phyloP scores from a whole-genome alignment of 2,329 filamentous ascomycete genomes.

The Clonostachys rosea region DNA sequence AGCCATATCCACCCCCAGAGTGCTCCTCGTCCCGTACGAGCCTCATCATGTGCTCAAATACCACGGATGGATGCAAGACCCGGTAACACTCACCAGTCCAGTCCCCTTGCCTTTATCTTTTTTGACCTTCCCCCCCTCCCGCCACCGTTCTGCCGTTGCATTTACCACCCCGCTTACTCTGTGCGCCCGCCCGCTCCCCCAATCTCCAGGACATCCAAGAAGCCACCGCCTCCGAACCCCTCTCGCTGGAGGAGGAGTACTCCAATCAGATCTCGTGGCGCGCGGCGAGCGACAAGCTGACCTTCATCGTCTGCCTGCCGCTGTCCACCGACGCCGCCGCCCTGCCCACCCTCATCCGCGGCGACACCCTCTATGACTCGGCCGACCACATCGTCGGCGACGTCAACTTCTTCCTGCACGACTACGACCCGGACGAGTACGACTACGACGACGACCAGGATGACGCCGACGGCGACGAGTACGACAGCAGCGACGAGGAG shows the following conservation, averaged over 20 bases:
- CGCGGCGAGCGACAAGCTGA: constrained; percentile 77
- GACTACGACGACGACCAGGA: constrained; percentile 35
- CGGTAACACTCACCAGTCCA: constrained; percentile 32
- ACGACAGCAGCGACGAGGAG: constrained; percentile 26
- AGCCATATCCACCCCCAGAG: constrained; percentile 63
- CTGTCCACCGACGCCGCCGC: constrained; percentile 4
- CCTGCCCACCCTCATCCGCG: neutral
- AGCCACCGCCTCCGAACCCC: constrained; percentile 82
- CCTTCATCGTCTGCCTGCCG: constrained; percentile 76
- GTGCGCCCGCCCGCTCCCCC: no score
- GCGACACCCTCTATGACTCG: constrained; percentile 44
- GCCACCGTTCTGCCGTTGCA: no score
- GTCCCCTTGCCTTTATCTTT: neutral
- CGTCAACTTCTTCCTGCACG: constrained; percentile 75
- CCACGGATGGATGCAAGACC: constrained; percentile 88
- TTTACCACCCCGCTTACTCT: no score
- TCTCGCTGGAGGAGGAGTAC: constrained; percentile 79
- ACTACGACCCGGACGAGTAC: constrained; percentile 50
- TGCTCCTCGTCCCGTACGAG: constrained; percentile 82
- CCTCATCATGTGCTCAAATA: constrained; percentile 77
- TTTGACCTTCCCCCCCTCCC: no score
- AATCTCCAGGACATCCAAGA: constrained; percentile 62
- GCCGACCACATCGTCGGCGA: constrained; percentile 64
- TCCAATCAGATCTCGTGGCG: constrained; percentile 90
- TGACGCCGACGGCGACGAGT: constrained; percentile 10